Evolutionary conservation across 495 filamentous ascomycete genomes (phyloP).

Genomic region (Aspergillus sclerotioniger): DNA sequence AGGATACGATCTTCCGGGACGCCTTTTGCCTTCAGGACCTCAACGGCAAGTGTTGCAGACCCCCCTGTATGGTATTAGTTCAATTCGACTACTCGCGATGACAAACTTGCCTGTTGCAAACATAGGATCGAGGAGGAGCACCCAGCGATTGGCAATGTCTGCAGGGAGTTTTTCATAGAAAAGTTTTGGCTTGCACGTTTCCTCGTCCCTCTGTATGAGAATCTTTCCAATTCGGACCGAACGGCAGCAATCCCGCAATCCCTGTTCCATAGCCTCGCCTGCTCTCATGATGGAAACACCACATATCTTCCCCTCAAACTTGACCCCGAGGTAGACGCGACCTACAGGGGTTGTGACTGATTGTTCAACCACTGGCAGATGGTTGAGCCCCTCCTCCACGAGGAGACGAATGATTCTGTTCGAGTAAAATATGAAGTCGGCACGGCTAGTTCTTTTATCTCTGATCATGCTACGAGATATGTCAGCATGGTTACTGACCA

Average conservation of each 20-base stretch:
- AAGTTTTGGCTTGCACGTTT: conserved; percentile 83
- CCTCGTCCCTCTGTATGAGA: conserved; percentile 94
- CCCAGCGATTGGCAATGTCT: conserved; percentile 90
- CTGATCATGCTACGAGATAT: conserved; percentile 76
- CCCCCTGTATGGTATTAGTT: conserved; percentile 59
- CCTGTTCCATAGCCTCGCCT: conserved; percentile 98
- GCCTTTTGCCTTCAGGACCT: conserved; percentile 81
- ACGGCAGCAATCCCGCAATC: conserved; percentile 90
- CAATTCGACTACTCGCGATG: not conserved
- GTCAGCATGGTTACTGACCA: conserved; percentile 17
- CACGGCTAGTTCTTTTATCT: conserved; percentile 80
- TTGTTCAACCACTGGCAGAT: conserved; percentile 86
- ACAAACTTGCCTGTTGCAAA: conserved; percentile 80
- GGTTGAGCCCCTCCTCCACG: conserved; percentile 96
- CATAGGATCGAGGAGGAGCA: conserved; percentile 96
- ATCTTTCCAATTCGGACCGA: conserved; percentile 98
- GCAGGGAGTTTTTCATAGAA: conserved; percentile 97
- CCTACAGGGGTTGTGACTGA: conserved; percentile 89
- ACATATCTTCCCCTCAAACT: conserved; percentile 97
- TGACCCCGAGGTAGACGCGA: conserved; percentile 81
- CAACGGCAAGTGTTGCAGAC: conserved; percentile 93
- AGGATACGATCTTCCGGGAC: conserved; percentile 94
- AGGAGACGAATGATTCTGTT: conserved; percentile 98
- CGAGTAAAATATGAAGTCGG: conserved; percentile 98
- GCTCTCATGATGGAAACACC: conserved; percentile 98